Base-by-base conservation (phyloP, 2,329 filamentous ascomycete genomes). In the Aspergillus neotritici region DNA sequence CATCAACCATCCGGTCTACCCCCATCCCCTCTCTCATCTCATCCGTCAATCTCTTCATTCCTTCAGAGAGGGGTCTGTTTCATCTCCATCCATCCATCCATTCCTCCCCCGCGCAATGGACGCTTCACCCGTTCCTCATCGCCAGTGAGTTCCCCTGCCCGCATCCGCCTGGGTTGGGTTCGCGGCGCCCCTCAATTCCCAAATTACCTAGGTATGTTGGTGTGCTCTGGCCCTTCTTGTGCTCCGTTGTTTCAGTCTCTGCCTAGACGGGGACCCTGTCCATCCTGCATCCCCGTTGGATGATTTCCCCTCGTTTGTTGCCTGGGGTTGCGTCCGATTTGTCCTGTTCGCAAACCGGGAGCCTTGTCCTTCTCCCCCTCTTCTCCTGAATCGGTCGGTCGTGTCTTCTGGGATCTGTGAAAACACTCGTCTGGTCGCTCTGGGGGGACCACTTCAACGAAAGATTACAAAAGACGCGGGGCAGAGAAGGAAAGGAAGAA, bases 121-220 rank as follows among this genome's bases (percentile, higher is more conserved):
- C 34, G 30, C 21, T 16, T 34, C 33, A 31, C 34, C 41, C 43
- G 34, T 40, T 13, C n/a, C n/a, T 33, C 29, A 36, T 44, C 31
- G 34, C 47, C 36, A 47, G 49, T 53, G 49, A 53, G 21, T 48
- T 43, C 44, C 44, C 43, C 43, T 43, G 42, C 34, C 45, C 45
- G 42, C 38, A 40, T 32, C 36, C 30, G 48, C 39, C 39, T 45
- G 46, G 46, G 41, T 48, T 39, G 42, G 46, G 49, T 47, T 46
- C 42, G 32, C 33, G 25, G 21, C 40, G 21, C 17, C 25, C 37
- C 31, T 36, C 30, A 5, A 21, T 37, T 31, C 34, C 14, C 28
- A 11, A n/a, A 28, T 38, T 25, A 25, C 15, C 9, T 25, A 25
- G 16, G 37, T 41, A 37, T 33, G 45, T 39, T 40, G 37, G 43